Evolutionary conservation across 768 basidiomycete genomes (phyloP), one percentile per base, ranked within the genome.

Genomic region (Pulveroboletus sp.): DNA sequence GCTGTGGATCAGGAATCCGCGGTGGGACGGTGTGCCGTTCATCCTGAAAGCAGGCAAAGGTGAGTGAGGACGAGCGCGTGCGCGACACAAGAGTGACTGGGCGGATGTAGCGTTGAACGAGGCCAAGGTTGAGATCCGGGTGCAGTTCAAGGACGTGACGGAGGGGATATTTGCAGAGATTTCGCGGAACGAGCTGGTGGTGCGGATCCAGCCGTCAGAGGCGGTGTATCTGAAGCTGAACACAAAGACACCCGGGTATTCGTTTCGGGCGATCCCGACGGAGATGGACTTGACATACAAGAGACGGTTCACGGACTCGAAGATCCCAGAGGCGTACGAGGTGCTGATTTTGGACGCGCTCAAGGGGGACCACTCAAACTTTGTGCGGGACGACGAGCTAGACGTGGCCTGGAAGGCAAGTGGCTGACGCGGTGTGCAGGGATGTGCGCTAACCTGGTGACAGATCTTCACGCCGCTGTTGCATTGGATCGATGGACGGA

Each of bases 241-340:
- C 76, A 78, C 88, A 38, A 99, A 99, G 77, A 83, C 84, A 3
- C 95, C 95, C 43, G 95, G 95, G 17, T 78, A 97, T 52, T 74
- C 85, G 61, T 95, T 92, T 48, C 83, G 90, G 36, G 90, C 91
- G 38, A 81, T 98, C 53, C 93, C 94, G 25, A 90, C 88, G 36
- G 97, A 99, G 72, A 94, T 99, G 90, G 95, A 99, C 73, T 71
- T 98, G 57, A 97, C 95, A 17, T 99, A 98, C 80, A 94, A 95
- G 81, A 79, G 87, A 48, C 84, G 97, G 38, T 99, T 98, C 76
- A 72, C 82, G 34, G 94, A 97, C 52, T 69, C 82, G 41, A 85
- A 87, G 69, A 97, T 99, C 53, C 97, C 97, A 25, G 95, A 97
- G 74, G 95, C 94, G 27, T 95, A 97, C 67, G 91, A 97, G 72